Evolutionary conservation across 495 filamentous ascomycete genomes (phyloP).

Genomic region (Penicillium coprophilum): DNA sequence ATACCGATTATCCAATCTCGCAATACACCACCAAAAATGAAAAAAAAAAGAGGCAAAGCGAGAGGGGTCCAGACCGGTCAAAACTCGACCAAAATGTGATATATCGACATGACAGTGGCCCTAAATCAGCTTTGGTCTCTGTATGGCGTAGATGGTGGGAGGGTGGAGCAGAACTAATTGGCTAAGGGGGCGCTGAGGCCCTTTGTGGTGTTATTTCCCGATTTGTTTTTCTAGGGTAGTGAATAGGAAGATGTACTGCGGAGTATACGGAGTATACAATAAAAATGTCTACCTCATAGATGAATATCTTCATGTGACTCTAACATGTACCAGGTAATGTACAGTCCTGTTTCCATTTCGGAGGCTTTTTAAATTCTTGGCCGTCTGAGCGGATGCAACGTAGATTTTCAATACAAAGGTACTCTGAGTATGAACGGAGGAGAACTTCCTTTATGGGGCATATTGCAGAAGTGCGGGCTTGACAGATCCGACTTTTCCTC

Average conservation of each 20-base stretch:
- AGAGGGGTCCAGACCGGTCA: not conserved
- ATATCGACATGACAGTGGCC: constrained; percentile 3
- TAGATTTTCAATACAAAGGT: not conserved
- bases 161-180: not conserved
- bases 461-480: constrained; percentile 14
- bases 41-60: not conserved
- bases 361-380: not conserved
- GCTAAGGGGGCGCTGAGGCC: not conserved
- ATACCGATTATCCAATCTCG: not conserved
- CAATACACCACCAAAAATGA: not conserved
- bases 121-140: not conserved
- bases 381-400: not conserved
- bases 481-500: constrained; percentile 13
- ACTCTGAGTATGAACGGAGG: not conserved
- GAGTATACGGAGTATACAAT: not conserved
- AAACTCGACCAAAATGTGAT: constrained; percentile 5
- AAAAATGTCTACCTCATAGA: not conserved
- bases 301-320: not conserved
- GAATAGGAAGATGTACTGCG: too few relatives aligned
- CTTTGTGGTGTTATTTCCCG: not conserved
- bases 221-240: too few relatives aligned
- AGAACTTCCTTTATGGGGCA: constrained; percentile 11
- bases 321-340: too few relatives aligned
- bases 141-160: not conserved
- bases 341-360: too few relatives aligned